Evolutionary conservation across 495 filamentous ascomycete genomes (phyloP).

Genomic region (Penicillium antarcticum): DNA sequence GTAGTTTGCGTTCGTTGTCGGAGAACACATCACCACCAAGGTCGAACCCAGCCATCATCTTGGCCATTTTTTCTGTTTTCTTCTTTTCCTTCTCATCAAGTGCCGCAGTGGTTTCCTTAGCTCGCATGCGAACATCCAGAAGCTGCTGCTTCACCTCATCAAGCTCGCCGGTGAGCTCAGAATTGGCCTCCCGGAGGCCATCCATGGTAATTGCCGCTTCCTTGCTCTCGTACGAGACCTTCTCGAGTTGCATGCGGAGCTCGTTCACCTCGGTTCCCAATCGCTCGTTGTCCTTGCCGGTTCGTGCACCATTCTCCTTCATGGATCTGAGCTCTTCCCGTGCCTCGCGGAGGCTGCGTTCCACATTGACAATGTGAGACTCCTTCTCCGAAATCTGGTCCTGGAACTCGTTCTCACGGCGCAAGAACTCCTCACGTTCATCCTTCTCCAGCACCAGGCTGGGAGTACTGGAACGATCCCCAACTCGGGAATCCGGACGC

Average conservation of each 20-base stretch:
- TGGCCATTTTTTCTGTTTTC: constrained; percentile 98
- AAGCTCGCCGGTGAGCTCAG: constrained; percentile 83
- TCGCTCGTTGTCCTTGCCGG: constrained; percentile 83
- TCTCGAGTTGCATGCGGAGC: constrained; percentile 91
- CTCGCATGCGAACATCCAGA: constrained; percentile 90
- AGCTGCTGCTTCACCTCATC: constrained; percentile 97
- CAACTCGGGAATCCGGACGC: constrained; percentile 75
- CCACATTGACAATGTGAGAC: constrained; percentile 69
- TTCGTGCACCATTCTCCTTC: constrained; percentile 77
- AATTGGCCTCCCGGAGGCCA: constrained; percentile 90
- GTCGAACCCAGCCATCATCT: constrained; percentile 99
- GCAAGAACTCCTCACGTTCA: constrained; percentile 92
- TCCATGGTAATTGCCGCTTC: constrained; percentile 98
- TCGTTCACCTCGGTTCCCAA: constrained; percentile 82
- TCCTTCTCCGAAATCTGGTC: constrained; percentile 95
- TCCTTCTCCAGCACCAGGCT: constrained; percentile 90
- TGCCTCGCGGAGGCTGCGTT: constrained; percentile 72
- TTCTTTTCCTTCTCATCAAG: constrained; percentile 96
- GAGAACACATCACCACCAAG: constrained; percentile 86
- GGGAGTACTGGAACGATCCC: constrained; percentile 84
- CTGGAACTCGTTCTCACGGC: constrained; percentile 93
- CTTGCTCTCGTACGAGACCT: constrained; percentile 92
- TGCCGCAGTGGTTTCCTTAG: constrained; percentile 83
- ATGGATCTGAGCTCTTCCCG: constrained; percentile 78
- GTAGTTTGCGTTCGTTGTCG: constrained; percentile 81